Evolutionary conservation across 192 early-diverging fungal genomes (phyloP).

Genomic region (Coemansia sp.): DNA sequence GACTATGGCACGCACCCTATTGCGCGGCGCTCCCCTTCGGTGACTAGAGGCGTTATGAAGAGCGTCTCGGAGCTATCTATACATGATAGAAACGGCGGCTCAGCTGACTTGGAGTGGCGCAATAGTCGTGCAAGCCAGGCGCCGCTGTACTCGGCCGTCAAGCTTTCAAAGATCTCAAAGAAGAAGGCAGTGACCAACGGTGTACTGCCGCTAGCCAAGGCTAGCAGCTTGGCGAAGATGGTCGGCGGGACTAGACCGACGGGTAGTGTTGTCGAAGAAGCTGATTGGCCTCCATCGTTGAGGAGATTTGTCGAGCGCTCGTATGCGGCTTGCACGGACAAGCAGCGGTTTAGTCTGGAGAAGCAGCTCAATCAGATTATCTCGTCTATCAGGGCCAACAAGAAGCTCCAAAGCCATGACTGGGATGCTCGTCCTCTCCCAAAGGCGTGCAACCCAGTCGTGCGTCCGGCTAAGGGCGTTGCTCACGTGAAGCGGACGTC

Average conservation of each 20-base stretch:
- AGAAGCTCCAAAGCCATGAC: slow-evolving; percentile 44
- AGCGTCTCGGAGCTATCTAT: slow-evolving; percentile 37
- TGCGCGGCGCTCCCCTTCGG: slow-evolving; percentile 38
- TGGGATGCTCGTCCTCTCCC: slow-evolving; percentile 46
- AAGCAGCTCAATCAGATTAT: slow-evolving; percentile 57
- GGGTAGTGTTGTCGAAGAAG: neutral
- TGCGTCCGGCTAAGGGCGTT: neutral
- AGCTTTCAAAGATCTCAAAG: slow-evolving; percentile 33
- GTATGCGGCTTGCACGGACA: slow-evolving; percentile 36
- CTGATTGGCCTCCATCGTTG: slow-evolving; percentile 43
- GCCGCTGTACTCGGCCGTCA: slow-evolving; percentile 42
- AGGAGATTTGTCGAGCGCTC: slow-evolving; percentile 56
- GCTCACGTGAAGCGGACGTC: slow-evolving; percentile 28
- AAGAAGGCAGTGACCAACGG: slow-evolving; percentile 1
- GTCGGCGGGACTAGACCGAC: neutral
- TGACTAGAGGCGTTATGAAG: slow-evolving; percentile 32
- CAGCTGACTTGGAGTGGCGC: slow-evolving; percentile 18
- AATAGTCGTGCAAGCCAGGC: slow-evolving; percentile 10
- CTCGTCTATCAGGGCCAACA: slow-evolving; percentile 41
- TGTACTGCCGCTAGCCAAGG: neutral
- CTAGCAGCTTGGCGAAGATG: neutral
- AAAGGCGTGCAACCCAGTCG: slow-evolving; percentile 42
- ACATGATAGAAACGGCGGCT: neutral
- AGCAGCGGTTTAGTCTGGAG: slow-evolving; percentile 24
- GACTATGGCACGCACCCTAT: slow-evolving; percentile 1